These are phyloP conservation scores for Cyberlindnera amylophila DNA, from an alignment of 805 yeast genomes.

Conservation along the genomic window DNA sequence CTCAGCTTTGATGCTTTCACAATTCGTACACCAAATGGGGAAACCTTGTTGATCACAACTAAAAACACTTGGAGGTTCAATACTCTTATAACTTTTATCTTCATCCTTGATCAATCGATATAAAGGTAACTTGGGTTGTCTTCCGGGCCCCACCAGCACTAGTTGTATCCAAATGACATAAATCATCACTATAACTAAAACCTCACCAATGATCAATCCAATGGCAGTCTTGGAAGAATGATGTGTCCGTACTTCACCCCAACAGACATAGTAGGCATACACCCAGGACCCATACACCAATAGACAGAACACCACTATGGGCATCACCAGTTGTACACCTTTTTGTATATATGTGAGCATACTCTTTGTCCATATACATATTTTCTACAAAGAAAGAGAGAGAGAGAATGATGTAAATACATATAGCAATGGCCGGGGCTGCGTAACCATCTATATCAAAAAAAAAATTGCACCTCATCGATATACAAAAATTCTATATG, in stretches of 20 bases:
- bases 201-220: conserved; percentile 31
- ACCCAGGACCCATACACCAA: conserved; percentile 24
- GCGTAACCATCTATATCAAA: conserved; percentile 4
- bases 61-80: conserved; percentile 54
- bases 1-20: conserved; percentile 61
- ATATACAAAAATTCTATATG: too few relatives aligned
- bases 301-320: conserved; percentile 8
- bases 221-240: conserved; percentile 29
- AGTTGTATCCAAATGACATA: conserved; percentile 43
- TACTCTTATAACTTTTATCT: conserved; percentile 21
- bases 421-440: too few relatives aligned
- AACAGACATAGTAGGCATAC: conserved; percentile 28
- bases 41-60: conserved; percentile 68
- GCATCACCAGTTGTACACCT: conserved; percentile 5
- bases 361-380: too few relatives aligned
- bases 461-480: not conserved
- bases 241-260: conserved; percentile 25
- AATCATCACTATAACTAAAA: conserved; percentile 27
- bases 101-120: conserved; percentile 27
- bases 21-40: conserved; percentile 71
- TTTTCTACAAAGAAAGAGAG: too few relatives aligned
- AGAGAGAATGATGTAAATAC: too few relatives aligned
- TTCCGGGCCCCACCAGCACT: conserved; percentile 56
- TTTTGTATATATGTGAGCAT: conserved; percentile 1
- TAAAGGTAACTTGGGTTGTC: conserved; percentile 36